Percentiles rank a stretch among this genome's conserved stretches.
phyloP scores from a whole-genome alignment of 257 asterid genomes.

The Petunia secreta region DNA sequence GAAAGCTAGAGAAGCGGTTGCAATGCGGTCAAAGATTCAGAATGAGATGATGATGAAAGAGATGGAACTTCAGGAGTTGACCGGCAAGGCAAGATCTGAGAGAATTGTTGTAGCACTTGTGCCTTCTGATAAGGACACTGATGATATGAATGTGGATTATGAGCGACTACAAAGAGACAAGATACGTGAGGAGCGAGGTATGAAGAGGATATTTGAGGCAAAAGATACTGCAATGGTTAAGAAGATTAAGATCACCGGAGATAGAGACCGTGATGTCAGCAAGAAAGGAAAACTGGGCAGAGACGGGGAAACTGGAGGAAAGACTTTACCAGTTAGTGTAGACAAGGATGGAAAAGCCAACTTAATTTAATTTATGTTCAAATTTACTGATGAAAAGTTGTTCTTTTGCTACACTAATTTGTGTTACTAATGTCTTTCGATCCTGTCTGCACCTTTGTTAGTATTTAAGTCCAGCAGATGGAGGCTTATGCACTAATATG shows the following conservation, averaged over 20 bases:
- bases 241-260: too few relatives aligned
- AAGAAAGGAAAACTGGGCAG: background rate
- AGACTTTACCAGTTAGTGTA: conserved; percentile 75
- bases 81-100: conserved; percentile 82
- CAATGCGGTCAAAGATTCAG: conserved; percentile 83
- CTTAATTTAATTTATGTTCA: too few relatives aligned
- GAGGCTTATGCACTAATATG: too few relatives aligned
- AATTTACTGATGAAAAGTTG: too few relatives aligned
- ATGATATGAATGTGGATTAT: conserved; percentile 55
- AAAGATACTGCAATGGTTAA: conserved; percentile 72
- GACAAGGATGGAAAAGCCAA: conserved; percentile 60
- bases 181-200: conserved; percentile 83
- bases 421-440: too few relatives aligned
- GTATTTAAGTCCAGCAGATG: too few relatives aligned
- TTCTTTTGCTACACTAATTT: too few relatives aligned
- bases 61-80: conserved; percentile 75
- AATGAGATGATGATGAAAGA: conserved; percentile 90
- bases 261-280: too few relatives aligned
- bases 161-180: conserved; percentile 68
- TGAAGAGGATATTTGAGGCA: conserved; percentile 78
- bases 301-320: conserved; percentile 54
- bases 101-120: conserved; percentile 65
- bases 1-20: conserved; percentile 88
- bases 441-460: too few relatives aligned
- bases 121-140: conserved; percentile 71